Conservation (phyloP, 202 grass and related monocot genomes). For the Panicum hallii region DNA sequence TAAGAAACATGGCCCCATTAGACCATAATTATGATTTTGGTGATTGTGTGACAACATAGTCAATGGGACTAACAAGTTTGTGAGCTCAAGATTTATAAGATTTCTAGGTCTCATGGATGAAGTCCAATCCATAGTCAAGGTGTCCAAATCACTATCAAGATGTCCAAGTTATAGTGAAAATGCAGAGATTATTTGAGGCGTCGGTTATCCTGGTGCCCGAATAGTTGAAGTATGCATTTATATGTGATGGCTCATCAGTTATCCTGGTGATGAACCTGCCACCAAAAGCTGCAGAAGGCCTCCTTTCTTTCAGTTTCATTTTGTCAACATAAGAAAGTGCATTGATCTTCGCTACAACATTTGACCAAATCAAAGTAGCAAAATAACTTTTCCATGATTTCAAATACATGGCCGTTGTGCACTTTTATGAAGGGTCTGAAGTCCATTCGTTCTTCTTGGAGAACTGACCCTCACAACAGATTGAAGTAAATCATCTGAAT, state of each 20-base stretch:
- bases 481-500: neutral
- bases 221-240: neutral
- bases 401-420: neutral
- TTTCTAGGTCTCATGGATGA: no score
- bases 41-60: no score
- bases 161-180: no score
- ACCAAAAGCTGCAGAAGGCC: neutral
- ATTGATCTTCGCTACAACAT: neutral
- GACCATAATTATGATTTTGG: no score
- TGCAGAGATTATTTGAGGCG: no score
- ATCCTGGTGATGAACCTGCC: neutral
- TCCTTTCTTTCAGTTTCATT: neutral
- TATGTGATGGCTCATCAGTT: neutral
- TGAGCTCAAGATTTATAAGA: no score
- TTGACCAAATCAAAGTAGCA: neutral
- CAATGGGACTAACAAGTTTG: no score
- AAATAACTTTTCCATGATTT: neutral
- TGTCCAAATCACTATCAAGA: no score
- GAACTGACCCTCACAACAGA: neutral
- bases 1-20: no score
- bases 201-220: no score
- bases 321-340: neutral
- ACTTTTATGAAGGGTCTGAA: no score
- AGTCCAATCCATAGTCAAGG: no score
- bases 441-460: neutral